A percentile compares a stretch with the other conserved stretches of the same genome.
Evolutionary conservation across 179 eudicot species (phyloP).

Genomic region (Silene noctiflora): DNA sequence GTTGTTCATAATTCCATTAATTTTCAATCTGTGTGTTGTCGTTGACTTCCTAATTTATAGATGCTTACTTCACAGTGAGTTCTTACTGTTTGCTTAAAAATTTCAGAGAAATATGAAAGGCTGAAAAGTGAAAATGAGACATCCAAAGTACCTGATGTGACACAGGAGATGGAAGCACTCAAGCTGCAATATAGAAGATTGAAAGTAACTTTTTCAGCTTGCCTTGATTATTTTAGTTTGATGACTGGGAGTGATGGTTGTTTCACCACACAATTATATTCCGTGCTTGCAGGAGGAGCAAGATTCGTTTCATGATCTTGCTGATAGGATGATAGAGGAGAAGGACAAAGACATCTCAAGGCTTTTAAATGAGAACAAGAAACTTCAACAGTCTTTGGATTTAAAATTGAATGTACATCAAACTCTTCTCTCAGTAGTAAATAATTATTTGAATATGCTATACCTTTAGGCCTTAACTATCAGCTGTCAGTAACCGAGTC

Average conservation of each 20-base stretch:
- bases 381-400: conserved; percentile 57
- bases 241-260: conserved; percentile 1
- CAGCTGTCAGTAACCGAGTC: not conserved
- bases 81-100: not conserved
- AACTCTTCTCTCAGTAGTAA: conserved; percentile 12
- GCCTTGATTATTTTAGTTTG: conserved; percentile 19
- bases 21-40: not conserved
- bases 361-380: conserved; percentile 67
- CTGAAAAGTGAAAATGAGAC: conserved; percentile 58
- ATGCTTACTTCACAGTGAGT: conserved; percentile 5
- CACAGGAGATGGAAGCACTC: conserved; percentile 62
- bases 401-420: conserved; percentile 45
- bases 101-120: conserved; percentile 76
- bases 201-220: conserved; percentile 45
- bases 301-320: conserved; percentile 79
- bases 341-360: conserved; percentile 90
- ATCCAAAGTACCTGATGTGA: conserved; percentile 41
- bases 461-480: not conserved
- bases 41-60: not conserved
- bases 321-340: conserved; percentile 93
- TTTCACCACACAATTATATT: conserved; percentile 21
- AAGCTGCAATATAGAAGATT: conserved; percentile 53
- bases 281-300: conserved; percentile 79
- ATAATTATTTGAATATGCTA: conserved; percentile 5
- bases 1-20: conserved; percentile 8